Evolutionary conservation across 208 protist species (phyloP).

Genomic region (Naegleria gruberi): DNA sequence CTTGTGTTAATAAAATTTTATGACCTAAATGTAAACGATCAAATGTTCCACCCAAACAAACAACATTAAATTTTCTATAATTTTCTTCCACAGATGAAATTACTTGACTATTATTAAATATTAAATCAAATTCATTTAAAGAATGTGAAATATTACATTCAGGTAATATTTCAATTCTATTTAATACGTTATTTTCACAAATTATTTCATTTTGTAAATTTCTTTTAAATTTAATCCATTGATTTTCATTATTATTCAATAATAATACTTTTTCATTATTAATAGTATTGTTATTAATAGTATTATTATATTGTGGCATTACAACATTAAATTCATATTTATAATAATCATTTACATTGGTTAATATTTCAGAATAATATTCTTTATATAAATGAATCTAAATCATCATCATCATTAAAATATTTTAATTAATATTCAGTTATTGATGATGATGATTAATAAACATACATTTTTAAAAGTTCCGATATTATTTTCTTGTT

Average conservation of each 20-base stretch:
- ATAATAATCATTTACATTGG: neutral
- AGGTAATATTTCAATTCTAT: neutral
- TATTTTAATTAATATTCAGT: too few species aligned
- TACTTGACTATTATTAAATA: neutral
- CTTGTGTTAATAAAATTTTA: conserved; percentile 19
- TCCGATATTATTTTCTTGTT: too few species aligned
- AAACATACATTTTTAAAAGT: too few species aligned
- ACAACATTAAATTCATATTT: neutral
- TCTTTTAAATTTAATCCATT: neutral
- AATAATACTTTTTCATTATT: neutral
- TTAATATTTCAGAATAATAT: neutral
- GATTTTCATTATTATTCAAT: neutral
- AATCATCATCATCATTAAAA: too few species aligned
- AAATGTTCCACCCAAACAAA: conserved; percentile 36
- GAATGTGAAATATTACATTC: neutral
- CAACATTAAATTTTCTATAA: neutral
- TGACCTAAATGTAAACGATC: conserved; percentile 31
- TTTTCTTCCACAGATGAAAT: neutral
- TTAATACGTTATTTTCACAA: neutral
- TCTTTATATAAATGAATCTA: conserved; percentile 8
- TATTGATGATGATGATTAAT: too few species aligned
- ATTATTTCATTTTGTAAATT: neutral
- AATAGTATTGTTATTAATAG: neutral
- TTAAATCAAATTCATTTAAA: neutral
- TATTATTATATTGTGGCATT: neutral